These are phyloP conservation scores for Clonostachys rhizophaga DNA, from an alignment of 2,329 filamentous ascomycete species.

Conservation along the genomic window DNA sequence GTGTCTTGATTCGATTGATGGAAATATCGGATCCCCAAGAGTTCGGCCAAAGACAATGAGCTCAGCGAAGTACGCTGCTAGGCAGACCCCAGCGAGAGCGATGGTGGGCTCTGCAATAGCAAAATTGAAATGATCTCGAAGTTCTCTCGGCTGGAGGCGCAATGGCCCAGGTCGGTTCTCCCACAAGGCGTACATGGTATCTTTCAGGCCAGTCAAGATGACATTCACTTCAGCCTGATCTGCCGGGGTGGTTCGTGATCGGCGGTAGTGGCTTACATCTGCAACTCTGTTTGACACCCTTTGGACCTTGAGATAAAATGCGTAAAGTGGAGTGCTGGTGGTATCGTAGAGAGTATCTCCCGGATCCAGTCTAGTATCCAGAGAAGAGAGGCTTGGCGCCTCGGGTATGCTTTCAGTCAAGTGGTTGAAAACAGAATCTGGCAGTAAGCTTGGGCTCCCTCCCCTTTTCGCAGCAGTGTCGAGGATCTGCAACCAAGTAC, in stretches of 20 bases:
- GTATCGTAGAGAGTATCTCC: slow-evolving; percentile 7
- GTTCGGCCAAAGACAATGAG: slow-evolving; percentile 12
- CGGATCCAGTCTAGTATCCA: not conserved
- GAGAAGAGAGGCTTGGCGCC: not conserved
- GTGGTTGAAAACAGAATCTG: slow-evolving; percentile 4
- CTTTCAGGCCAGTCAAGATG: slow-evolving; percentile 5
- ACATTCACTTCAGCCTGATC: slow-evolving; percentile 13
- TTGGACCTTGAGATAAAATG: slow-evolving; percentile 12
- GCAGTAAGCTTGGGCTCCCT: slow-evolving; percentile 8
- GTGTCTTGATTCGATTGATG: slow-evolving; percentile 7
- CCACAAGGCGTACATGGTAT: slow-evolving; percentile 7
- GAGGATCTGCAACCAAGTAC: slow-evolving; percentile 9
- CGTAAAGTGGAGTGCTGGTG: slow-evolving; percentile 8
- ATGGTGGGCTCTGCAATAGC: slow-evolving; percentile 8
- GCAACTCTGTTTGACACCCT: slow-evolving; percentile 9
- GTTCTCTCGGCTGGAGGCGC: slow-evolving; percentile 5
- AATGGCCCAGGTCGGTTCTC: slow-evolving; percentile 6
- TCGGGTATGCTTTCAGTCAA: slow-evolving; percentile 2
- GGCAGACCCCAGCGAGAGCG: slow-evolving; percentile 9
- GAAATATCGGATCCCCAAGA: slow-evolving; percentile 7
- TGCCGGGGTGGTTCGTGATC: slow-evolving; percentile 9
- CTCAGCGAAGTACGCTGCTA: slow-evolving; percentile 11
- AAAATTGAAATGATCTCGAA: slow-evolving; percentile 7
- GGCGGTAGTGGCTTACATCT: slow-evolving; percentile 12
- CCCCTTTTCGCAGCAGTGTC: slow-evolving; percentile 7